These are phyloP conservation scores for Exophiala xenobiotica DNA, from an alignment of 2,329 filamentous ascomycete species.

Conservation along the genomic window DNA sequence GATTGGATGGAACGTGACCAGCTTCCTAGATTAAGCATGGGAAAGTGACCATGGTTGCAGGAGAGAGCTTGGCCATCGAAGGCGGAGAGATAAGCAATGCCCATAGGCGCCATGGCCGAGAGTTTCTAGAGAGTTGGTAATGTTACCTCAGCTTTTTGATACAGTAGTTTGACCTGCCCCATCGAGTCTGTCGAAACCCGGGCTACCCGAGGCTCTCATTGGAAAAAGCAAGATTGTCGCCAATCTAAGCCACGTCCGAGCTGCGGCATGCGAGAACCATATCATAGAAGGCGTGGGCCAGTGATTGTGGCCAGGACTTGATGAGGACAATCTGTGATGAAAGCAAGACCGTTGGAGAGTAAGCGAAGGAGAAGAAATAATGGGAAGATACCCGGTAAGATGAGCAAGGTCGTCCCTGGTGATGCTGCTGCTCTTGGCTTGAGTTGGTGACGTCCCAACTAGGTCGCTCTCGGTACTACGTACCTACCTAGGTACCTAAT, in stretches of 20 bases:
- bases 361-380: no score
- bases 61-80: background rate
- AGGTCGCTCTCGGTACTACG: no score
- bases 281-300: background rate
- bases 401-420: no score
- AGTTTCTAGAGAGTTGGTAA: background rate
- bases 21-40: constrained; percentile 20
- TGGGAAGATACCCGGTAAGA: no score
- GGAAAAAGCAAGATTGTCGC: background rate
- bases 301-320: no score
- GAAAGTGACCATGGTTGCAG: background rate
- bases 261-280: no score
- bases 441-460: no score
- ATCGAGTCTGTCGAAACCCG: background rate
- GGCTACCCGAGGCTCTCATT: background rate
- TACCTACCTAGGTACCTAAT: no score
- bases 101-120: background rate
- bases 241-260: background rate
- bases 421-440: no score
- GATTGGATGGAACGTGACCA: constrained; percentile 13
- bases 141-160: background rate
- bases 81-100: constrained; percentile 4
- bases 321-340: no score
- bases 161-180: no score
- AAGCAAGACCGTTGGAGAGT: no score